Percentiles rank a stretch among this genome's conserved stretches.
Conservation (phyloP, 75 land plant species). For the Selaginella tamariscina region DNA sequence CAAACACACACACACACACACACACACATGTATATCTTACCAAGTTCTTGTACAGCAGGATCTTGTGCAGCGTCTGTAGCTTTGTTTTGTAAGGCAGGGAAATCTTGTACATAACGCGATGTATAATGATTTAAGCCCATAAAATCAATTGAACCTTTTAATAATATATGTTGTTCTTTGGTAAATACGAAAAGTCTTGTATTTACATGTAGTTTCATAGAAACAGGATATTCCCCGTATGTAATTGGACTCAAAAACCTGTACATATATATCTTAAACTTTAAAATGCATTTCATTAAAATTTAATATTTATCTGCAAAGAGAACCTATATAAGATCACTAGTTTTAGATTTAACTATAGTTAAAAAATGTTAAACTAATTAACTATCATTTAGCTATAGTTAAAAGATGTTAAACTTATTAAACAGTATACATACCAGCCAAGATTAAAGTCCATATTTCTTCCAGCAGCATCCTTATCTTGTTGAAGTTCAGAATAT, state of each 20-base stretch:
- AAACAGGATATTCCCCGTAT: neutral
- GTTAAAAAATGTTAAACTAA: too few species aligned
- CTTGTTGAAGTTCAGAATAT: conserved; percentile 35
- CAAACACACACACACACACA: neutral
- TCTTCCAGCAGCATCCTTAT: conserved; percentile 50
- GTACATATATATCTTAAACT: neutral
- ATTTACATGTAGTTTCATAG: neutral
- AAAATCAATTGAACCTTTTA: conserved; percentile 7
- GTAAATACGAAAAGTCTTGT: neutral
- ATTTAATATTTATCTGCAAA: too few species aligned
- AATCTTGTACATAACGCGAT: neutral
- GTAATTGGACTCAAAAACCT: conserved; percentile 2
- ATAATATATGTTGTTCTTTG: neutral
- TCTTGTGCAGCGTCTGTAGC: neutral
- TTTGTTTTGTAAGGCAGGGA: neutral
- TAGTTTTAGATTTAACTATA: too few species aligned
- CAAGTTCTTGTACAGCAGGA: neutral
- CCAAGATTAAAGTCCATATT: conserved; percentile 61
- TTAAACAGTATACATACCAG: too few species aligned
- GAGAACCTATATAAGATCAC: too few species aligned
- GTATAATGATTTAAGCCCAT: conserved; percentile 6
- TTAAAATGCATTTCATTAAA: neutral
- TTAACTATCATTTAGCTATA: too few species aligned
- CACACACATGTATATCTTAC: neutral
- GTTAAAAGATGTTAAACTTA: too few species aligned